These are phyloP conservation scores for Auriscalpium microsporum DNA, from an alignment of 768 basidiomycete species.

Conservation along the genomic window DNA sequence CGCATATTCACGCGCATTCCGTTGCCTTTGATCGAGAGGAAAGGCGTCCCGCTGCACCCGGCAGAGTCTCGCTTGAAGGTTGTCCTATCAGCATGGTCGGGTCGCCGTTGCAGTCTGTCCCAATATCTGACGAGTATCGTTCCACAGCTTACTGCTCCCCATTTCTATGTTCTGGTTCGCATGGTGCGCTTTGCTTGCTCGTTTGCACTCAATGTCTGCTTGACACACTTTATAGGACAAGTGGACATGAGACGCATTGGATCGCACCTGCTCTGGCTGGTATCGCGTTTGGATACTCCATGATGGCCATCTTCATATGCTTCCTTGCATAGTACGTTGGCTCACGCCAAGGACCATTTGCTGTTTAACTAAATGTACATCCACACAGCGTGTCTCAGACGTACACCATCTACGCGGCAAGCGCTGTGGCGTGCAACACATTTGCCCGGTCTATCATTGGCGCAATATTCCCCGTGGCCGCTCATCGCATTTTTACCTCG, in stretches of 20 bases:
- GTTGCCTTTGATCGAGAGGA: conserved; percentile 10
- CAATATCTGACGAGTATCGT: not conserved
- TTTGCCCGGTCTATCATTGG: conserved; percentile 15
- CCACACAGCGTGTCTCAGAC: conserved; percentile 13
- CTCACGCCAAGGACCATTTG: not conserved
- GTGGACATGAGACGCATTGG: conserved; percentile 16
- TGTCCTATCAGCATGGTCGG: conserved; percentile 16
- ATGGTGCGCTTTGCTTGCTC: conserved; percentile 10
- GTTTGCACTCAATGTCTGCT: too few species aligned
- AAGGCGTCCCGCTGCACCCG: not conserved
- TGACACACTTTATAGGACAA: conserved; percentile 11
- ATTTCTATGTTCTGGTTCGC: conserved; percentile 20
- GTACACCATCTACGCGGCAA: conserved; percentile 16
- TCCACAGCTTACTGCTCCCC: conserved; percentile 10
- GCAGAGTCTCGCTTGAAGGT: conserved; percentile 15
- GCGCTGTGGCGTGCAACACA: conserved; percentile 14
- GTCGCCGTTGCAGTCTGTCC: not conserved
- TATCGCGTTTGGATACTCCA: conserved; percentile 16
- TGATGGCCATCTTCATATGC: conserved; percentile 14
- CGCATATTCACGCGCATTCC: conserved; percentile 7
- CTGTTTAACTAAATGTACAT: not conserved
- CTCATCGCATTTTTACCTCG: conserved; percentile 11
- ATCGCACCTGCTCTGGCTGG: conserved; percentile 17
- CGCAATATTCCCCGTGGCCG: conserved; percentile 15
- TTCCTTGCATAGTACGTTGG: conserved; percentile 17